Base-by-base conservation (phyloP, 1,139 yeast species). In the Arxiozyma telluris region DNA sequence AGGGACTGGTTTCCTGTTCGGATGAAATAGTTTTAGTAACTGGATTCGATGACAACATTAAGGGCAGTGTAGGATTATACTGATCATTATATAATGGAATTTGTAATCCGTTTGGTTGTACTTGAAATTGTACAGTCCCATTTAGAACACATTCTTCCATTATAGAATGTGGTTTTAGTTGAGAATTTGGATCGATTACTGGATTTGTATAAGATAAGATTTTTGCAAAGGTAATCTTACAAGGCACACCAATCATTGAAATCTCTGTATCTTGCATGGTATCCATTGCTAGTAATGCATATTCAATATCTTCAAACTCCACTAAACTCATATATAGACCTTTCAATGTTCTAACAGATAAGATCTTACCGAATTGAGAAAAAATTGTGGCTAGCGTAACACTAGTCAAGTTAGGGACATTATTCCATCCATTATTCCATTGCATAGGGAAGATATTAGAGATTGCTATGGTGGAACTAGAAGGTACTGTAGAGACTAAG, bases 231-330 rank as follows among this genome's bases (percentile, higher is more conserved):
- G 87, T 83, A 50, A 82, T 83, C 52, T 79, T 75, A 63, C 86
- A 77, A 30, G 79, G 75, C 49, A 76, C 74, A 0, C 96, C 96
- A 0, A 91, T 84, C 55, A 83, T 79, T 2, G 69, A 64, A 47
- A 93, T 74, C 65, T 90, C 96, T 61, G 83, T 82, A 59, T 89
- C 95, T 64, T 86, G 87, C 64, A 90, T 78, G 50, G 77, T 81
- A 4, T 87, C 86, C 63, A 84, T 83, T 51, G 96, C 88, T 47
- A 76, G 78, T 77, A 87, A 81, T 17, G 98, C 95, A 45, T 82
- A 74, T 49, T 88, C 96, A n/a, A 87, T 71, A 41, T 78, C 74
- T 4, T 80, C 76, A 70, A 88, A 90, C 67, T 87, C 94, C 38
- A 87, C 83, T 58, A 89, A 75, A 0, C 93, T 94, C 62, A 79